Evolutionary conservation across 73 alveolate species (phyloP).

Genomic region (Diophrys appendiculata): DNA sequence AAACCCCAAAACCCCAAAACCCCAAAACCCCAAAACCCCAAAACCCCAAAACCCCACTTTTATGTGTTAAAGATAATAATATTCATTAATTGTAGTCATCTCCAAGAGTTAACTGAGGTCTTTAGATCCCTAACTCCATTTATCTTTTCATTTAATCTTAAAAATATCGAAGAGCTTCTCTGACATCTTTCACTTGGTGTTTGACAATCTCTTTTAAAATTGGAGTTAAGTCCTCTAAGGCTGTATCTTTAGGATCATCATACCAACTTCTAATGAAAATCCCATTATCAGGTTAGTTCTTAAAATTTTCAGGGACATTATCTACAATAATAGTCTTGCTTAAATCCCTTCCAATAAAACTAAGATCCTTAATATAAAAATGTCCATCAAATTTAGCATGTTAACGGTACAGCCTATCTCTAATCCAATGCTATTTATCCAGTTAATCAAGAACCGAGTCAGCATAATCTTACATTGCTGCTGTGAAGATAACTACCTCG

Average conservation of each 20-base stretch:
- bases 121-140: slow-evolving; percentile 50
- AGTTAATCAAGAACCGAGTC: slow-evolving; percentile 91
- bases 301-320: slow-evolving; percentile 76
- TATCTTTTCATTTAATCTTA: slow-evolving; percentile 67
- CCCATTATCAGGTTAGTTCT: slow-evolving; percentile 76
- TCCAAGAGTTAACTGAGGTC: slow-evolving; percentile 55
- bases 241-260: slow-evolving; percentile 73
- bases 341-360: slow-evolving; percentile 69
- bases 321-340: slow-evolving; percentile 64
- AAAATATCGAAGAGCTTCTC: slow-evolving; percentile 60
- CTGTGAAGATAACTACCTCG: slow-evolving; percentile 62
- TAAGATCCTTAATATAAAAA: slow-evolving; percentile 67
- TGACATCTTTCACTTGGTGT: slow-evolving; percentile 63
- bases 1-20: too few relatives aligned
- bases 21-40: too few relatives aligned
- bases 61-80: too few relatives aligned
- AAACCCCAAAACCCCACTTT: too few relatives aligned
- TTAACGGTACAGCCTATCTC: slow-evolving; percentile 84
- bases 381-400: slow-evolving; percentile 71
- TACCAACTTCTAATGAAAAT: slow-evolving; percentile 71
- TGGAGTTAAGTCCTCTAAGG: slow-evolving; percentile 63
- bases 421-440: slow-evolving; percentile 72
- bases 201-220: slow-evolving; percentile 57
- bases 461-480: slow-evolving; percentile 75
- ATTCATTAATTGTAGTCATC: too few relatives aligned